Base-by-base conservation (phyloP, 768 basidiomycete species). In the Scleroderma citrinum region DNA sequence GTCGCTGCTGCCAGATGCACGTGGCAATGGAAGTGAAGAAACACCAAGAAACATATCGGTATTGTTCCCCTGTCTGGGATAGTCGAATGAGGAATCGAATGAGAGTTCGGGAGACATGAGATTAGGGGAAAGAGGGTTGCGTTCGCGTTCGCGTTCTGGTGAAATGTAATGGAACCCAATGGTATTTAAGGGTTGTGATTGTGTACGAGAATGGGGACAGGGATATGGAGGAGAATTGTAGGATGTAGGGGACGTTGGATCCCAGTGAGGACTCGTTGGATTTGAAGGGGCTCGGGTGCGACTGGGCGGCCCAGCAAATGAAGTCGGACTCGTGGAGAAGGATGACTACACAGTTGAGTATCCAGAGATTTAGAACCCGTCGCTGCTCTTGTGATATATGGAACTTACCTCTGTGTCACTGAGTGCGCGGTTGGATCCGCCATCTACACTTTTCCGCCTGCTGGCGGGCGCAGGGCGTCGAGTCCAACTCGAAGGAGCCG, bases 401-500 rank as follows among this genome's bases (percentile, higher is more conserved):
- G 26, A 8, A 29, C 26, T 29, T 37, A 87, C 88, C 74, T 92
- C 89, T 2, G 82, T 81, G 56, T 92, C 89, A 57, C 88, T 90
- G 41, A 63, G 53, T 7, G 69, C 64, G 21, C 68, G 71, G 36
- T 63, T 66, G 37, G 75, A 69, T 51, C 75, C 76, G n/a, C 84
- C 83, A 10, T 85, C 86, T 56, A 87, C 78, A 52, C 88, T 90
- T 68, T 76, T 86, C 46, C 87, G 71, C 47, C 89, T 74, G 40
- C 75, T 68, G 6, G 83, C 82, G 13, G 87, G 86, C 14, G 72
- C 69, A 4, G 85, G 86, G 3, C 85, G 78, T 53, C 80, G 83
- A 24, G 76, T 60, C 84, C 87, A 90, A 56, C 85, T 89, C 3
- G 88, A 88, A 1, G 89, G 89, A 1, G 85, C 79, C 23, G 64